Conservation (phyloP, 257 asterid species). For the Jasminum sambac region DNA sequence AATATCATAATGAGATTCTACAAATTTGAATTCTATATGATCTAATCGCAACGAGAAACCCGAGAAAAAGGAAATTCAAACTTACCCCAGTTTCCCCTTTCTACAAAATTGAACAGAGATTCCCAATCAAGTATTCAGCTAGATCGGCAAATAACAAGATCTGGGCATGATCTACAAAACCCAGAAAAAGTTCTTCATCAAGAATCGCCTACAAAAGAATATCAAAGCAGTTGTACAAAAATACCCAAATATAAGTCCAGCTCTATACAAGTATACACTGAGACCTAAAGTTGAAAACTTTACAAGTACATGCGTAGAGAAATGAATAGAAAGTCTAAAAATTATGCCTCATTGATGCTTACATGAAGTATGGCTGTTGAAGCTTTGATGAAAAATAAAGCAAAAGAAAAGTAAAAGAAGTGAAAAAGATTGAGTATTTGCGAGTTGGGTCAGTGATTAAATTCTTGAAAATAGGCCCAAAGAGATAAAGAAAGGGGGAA, state of each 20-base stretch:
- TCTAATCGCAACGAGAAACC: conserved; percentile 1
- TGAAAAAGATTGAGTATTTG: conserved; percentile 39
- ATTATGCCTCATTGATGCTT: conserved; percentile 42
- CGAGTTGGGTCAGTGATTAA: conserved; percentile 49
- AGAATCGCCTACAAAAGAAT: conserved; percentile 34
- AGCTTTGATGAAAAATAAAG: conserved; percentile 14
- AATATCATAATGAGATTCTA: neutral
- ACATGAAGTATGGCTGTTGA: conserved; percentile 15
- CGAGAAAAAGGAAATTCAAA: conserved; percentile 15
- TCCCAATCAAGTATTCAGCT: conserved; percentile 29
- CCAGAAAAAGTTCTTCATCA: conserved; percentile 34
- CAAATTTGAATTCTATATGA: conserved; percentile 15
- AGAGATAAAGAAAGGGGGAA: conserved; percentile 12
- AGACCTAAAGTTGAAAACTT: conserved; percentile 19
- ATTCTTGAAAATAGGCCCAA: conserved; percentile 44
- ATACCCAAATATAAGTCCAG: conserved; percentile 30
- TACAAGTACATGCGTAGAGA: conserved; percentile 7
- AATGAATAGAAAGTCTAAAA: conserved; percentile 27
- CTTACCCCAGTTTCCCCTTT: conserved; percentile 19
- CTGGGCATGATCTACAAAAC: conserved; percentile 46
- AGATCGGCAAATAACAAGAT: conserved; percentile 35
- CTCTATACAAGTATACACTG: conserved; percentile 27
- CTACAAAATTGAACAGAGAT: conserved; percentile 23
- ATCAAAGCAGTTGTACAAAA: conserved; percentile 27
- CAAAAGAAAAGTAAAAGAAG: conserved; percentile 21